Evolutionary conservation across 768 basidiomycete genomes (phyloP), one percentile per base, ranked within the genome.

Genomic region (Boletales sp.): DNA sequence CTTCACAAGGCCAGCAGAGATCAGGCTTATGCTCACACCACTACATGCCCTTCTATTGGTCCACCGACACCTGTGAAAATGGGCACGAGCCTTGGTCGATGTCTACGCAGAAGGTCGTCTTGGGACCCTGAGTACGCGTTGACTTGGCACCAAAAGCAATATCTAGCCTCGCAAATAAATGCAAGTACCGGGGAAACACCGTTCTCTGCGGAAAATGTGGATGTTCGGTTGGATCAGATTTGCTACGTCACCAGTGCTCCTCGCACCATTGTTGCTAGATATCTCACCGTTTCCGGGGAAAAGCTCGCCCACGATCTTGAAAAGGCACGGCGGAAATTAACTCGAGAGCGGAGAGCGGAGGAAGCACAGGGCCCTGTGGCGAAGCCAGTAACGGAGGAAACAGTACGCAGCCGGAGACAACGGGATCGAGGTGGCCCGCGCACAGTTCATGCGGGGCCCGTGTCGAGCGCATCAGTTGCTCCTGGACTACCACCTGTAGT

Each of bases 371-470:
- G 68, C 13, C 68, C 69, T 7, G 77, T 80, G 49, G 74, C 73
- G 17, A 80, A 80, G 55, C 74, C 75, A 3, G 69, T 90, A 85
- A 66, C 24, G 4, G 85, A 81, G 4, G 80, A 81, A 19, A 83
- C 84, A 49, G 81, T 82, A 0, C 77, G 75, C 38, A 60, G 62
- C 10, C 75, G 79, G 48, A 76, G 85, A 51, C 84, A 87, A 63
- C 69, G 68, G 31, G 83, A 82, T 50, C 93, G 89, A 89, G 75
- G 78, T 2, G 67, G 61, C 4, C 67, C 93, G 8, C 52, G 58
- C 32, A 72, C 69, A 15, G 66, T 86, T 37, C 79, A 87, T 68
- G 78, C 84, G 4, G 76, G 68, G 1, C 69, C 78, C 8, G 56
- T 84, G 45, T 70, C 74, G 31, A 73, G 76, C 8, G 70, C 79